Evolutionary conservation across 2,329 filamentous ascomycete genomes (phyloP), one percentile per base, ranked within the genome.

Genomic region (Aspergillus ruber): DNA sequence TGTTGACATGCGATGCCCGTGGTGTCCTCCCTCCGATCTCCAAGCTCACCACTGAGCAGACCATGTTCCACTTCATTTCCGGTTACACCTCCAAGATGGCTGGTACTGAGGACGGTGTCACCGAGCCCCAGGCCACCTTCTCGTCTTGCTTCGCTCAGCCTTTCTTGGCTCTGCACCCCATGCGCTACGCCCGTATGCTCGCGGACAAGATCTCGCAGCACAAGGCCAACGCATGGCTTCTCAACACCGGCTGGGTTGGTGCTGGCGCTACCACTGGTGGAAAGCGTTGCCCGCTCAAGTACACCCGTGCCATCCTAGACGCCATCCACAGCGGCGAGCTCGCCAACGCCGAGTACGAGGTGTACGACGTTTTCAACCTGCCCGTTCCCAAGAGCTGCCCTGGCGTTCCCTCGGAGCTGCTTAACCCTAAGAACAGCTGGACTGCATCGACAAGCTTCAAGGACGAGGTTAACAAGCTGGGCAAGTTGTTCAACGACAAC

Each of bases 61-160:
- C 90, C 72, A 97, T 98, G 91, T 98, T 97, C 85, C 93, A 98
- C 81, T 98, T 98, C 84, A 98, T 98, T 75, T 95, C 88, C 15
- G 93, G 93, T 62, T 98, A 98, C 81, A 98, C 93, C 56, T 97
- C 91, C 68, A 98, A 98, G 85, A 98, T 98, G 93, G 93, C 93
- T 56, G 93, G 93, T 65, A 98, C 93, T 29, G 93, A 98, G 77
- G 89, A 96, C 57, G 93, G 93, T 65, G 84, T 98, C 56, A 94
- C 88, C 8, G 93, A 98, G 76, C 93, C 93, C 56, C 89, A 97
- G 75, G 93, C 93, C 20, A 98, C 93, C 64, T 98, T 98, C 84
- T 97, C 90, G 21, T 94, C 90, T 45, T 98, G 93, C 83, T 98
- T 98, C 75, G 93, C 93, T 48, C 93, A 98, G 77, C 93, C 93